Conservation (phyloP, 2,329 filamentous ascomycete species). For the Pseudogymnoascus sp. region DNA sequence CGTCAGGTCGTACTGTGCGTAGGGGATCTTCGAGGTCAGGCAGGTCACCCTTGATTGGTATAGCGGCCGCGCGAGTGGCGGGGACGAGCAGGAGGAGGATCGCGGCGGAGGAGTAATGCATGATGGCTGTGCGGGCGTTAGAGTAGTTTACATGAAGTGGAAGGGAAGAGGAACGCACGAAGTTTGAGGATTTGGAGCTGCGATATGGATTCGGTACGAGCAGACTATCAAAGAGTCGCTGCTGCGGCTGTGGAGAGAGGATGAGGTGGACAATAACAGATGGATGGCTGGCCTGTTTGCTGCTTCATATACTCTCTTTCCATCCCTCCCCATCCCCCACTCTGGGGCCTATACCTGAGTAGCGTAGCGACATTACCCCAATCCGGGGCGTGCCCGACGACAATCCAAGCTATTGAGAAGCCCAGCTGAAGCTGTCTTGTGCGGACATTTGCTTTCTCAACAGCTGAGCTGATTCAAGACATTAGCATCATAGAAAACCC, state of each 20-base stretch:
- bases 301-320: neutral
- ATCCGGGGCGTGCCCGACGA: neutral
- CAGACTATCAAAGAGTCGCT: neutral
- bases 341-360: neutral
- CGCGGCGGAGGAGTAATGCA: neutral
- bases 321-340: neutral
- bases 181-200: neutral
- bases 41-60: neutral
- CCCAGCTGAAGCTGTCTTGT: neutral
- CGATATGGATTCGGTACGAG: neutral
- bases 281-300: neutral
- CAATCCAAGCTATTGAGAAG: neutral
- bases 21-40: too few relatives aligned
- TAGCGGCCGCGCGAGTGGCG: neutral
- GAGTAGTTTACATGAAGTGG: neutral
- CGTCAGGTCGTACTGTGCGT: too few relatives aligned
- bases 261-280: neutral
- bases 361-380: neutral
- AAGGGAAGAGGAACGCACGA: neutral
- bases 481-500: neutral
- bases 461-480: neutral
- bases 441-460: neutral
- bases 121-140: neutral
- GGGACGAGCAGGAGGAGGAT: neutral
- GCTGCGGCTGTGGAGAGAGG: neutral